Base-by-base conservation (phyloP, 805 yeast genomes). In the Monosporozyma aerobia region DNA sequence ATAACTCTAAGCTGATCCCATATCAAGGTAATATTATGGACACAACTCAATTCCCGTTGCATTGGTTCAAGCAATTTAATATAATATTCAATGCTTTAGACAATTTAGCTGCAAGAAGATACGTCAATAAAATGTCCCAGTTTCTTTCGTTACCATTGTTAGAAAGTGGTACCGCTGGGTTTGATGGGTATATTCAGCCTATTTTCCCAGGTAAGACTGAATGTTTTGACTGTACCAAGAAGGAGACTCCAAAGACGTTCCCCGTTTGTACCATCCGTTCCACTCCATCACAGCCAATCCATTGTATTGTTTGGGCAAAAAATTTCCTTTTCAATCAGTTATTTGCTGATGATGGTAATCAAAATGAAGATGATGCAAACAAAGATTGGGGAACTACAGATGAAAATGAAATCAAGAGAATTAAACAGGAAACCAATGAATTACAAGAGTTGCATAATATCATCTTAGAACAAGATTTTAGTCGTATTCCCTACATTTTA, bases 261-360 rank as follows among this genome's bases (percentile, higher is more conserved):
- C 97, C 99, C 0, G 97, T 94, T 1, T 94, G 99, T 67, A 94
- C 99, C 0, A 94, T 94, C 54, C 76, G 99, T 57, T 88, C 97
- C 5, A 94, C 99, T 0, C 99, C 99, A 0, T 87, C 96, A 0
- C 90, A 87, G 63, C 97, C 97, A 0, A 84, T 94, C 5, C 99
- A 94, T 64, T 90, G 97, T 67, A 84, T 94, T 27, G 96, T 95
- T 1, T 94, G 99, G 99, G 95, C 97, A 8, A 94, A 94, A 65
- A 88, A 86, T 60, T 95, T 88, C 63, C 70, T 94, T 50, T 90
- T 94, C 64, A 76, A 80, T 25, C 95, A 89, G 63, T 72, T 94
- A 39, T 92, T 90, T 65, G 82, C 81, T 22, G 61, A 48, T 47
- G 77, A 75, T 27, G 63, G 64, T 10, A 65, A 59, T 5, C 74